Base-by-base conservation (phyloP, 192 early-diverging fungal genomes). In the Backusella mclennaniae region DNA sequence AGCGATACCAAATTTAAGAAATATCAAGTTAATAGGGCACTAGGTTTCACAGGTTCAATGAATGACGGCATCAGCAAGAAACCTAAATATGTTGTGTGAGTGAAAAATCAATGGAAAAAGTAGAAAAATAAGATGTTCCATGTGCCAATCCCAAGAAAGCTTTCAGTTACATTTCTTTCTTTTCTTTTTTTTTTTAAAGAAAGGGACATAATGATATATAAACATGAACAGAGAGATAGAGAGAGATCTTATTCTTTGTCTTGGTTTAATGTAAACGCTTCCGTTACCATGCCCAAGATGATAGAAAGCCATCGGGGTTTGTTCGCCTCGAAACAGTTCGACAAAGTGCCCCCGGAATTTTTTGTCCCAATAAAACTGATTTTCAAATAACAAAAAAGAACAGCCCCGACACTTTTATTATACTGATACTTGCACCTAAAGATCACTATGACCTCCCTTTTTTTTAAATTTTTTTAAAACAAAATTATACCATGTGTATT, bases 331-430 rank as follows among this genome's bases (percentile, higher is more conserved):
- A 56, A 56, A 56, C 53, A 56, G n/a, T 53, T 53, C 52, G 52
- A 53, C n/a, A 53, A 53, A 53, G 52, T 53, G 52, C 53, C 53
- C 53, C 53, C 53, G 53, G 53, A 56, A 23, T 23, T 59, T 59
- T 63, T 63, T 63, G 14, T 44, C 15, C 42, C 42, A 44, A 44
- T 44, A 17, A 17, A 44, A 44, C 42, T 44, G 42, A 44, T 44
- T 44, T 44, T 44, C 14, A 44, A 44, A 44, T 44, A 44, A 49
- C 26, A 26, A n/a, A 49, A 49, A 49, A 29, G 23, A n/a, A 26
- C 9, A 9, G 56, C 23, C 26, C 26, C 26, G 0, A 29, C 56
- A 12, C 21, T 29, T 29, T 8, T 63, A 63, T 26, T 63, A 63
- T 8, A 14, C 2, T 63, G 56, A 63, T 63, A 63, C 53, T 56